Conservation (phyloP, 1,284 basidiomycete species). For the Ceratobasidium sp. region DNA sequence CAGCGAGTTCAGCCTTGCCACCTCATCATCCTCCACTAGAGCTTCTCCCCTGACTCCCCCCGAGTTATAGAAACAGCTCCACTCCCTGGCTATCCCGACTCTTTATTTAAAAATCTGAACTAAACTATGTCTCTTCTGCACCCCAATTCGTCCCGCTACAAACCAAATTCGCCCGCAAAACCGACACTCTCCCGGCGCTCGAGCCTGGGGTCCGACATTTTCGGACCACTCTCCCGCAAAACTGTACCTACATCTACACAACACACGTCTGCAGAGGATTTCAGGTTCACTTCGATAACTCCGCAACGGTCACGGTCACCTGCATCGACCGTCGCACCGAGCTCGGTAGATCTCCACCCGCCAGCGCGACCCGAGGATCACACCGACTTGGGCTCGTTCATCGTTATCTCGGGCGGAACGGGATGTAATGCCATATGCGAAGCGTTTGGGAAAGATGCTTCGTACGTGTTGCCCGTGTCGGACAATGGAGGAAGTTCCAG, state of each 20-base stretch:
- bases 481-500: slow-evolving; percentile 89
- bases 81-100: background rate
- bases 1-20: background rate
- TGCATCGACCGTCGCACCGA: slow-evolving; percentile 40
- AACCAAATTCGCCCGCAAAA: background rate
- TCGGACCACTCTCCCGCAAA: slow-evolving; percentile 27
- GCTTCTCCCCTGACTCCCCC: background rate
- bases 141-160: slow-evolving; percentile 16
- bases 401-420: slow-evolving; percentile 85
- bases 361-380: slow-evolving; percentile 27
- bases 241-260: background rate
- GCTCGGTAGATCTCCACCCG: slow-evolving; percentile 36
- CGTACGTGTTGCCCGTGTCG: slow-evolving; percentile 83
- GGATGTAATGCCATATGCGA: slow-evolving; percentile 84
- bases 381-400: slow-evolving; percentile 55
- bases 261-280: background rate
- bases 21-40: slow-evolving; percentile 6
- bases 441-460: slow-evolving; percentile 73
- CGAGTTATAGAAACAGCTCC: background rate
- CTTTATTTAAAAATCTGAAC: background rate
- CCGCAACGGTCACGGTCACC: slow-evolving; percentile 29
- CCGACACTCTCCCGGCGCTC: slow-evolving; percentile 37
- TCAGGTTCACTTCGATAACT: slow-evolving; percentile 23
- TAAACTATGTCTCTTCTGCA: slow-evolving; percentile 22
- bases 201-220: slow-evolving; percentile 37